Percentiles rank a stretch among this genome's conserved stretches.
These are phyloP conservation scores for Avena sativa DNA, from an alignment of 176 grass and related monocot species.

Conservation along the genomic window DNA sequence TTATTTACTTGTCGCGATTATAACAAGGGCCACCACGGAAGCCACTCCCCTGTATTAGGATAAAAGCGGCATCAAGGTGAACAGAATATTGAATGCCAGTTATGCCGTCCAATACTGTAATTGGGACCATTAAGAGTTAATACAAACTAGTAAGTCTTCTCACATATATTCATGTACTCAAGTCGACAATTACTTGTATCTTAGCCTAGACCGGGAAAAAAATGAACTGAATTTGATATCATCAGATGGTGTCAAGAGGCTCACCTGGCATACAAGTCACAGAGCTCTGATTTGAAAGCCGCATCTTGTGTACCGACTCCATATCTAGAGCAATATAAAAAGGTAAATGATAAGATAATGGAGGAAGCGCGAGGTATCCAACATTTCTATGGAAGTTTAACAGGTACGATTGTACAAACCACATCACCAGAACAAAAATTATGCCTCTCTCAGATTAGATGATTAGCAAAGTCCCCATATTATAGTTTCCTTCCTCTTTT, in stretches of 20 bases:
- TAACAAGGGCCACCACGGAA: neutral
- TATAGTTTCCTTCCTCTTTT: neutral
- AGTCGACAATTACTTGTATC: neutral
- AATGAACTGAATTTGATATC: neutral
- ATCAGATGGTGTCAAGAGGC: constrained; percentile 11
- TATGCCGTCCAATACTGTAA: constrained; percentile 11
- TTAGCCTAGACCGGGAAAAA: too few relatives aligned
- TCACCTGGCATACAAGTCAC: constrained; percentile 82
- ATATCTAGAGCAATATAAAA: constrained; percentile 61
- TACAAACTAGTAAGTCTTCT: constrained; percentile 1
- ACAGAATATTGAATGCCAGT: neutral
- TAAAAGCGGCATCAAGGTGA: neutral
- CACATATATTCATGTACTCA: neutral
- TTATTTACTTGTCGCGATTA: too few relatives aligned
- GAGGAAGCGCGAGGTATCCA: neutral
- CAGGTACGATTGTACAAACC: neutral
- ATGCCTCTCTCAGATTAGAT: neutral
- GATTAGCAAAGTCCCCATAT: neutral
- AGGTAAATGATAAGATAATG: constrained; percentile 26
- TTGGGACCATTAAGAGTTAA: neutral
- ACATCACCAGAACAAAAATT: neutral
- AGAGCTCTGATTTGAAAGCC: constrained; percentile 88
- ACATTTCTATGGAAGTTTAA: neutral
- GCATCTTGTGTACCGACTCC: constrained; percentile 85
- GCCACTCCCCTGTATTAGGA: neutral